These are phyloP conservation scores for Dalbergia cochinchinensis DNA, from an alignment of 306 rosid genomes.

Conservation along the genomic window DNA sequence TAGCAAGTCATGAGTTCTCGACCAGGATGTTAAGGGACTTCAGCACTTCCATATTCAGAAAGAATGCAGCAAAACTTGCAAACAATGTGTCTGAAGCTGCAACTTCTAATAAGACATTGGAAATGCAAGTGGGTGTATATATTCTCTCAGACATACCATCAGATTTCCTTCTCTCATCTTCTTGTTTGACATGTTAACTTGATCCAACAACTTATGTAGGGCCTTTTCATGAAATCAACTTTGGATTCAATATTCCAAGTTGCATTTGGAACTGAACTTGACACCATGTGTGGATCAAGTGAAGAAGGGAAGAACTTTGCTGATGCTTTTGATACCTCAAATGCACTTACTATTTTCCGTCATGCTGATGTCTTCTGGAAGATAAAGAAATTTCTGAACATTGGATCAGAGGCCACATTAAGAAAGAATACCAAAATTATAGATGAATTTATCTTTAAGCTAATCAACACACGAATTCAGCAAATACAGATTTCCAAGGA, in stretches of 20 bases:
- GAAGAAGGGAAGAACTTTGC: constrained; percentile 75
- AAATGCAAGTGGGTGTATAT: constrained; percentile 65
- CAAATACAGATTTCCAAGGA: constrained; percentile 55
- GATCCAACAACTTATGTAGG: constrained; percentile 49
- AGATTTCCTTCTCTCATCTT: constrained; percentile 25
- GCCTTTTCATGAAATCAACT: constrained; percentile 67
- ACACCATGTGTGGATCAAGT: constrained; percentile 82
- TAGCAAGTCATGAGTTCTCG: constrained; percentile 80
- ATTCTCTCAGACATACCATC: constrained; percentile 14
- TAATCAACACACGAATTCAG: constrained; percentile 60
- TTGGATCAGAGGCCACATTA: constrained; percentile 72
- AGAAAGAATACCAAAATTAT: constrained; percentile 51
- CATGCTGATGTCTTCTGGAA: constrained; percentile 77
- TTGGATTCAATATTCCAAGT: constrained; percentile 82
- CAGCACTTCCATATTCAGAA: constrained; percentile 63
- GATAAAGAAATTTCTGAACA: constrained; percentile 72
- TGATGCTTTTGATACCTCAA: constrained; percentile 70
- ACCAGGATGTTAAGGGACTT: constrained; percentile 72
- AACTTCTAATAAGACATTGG: constrained; percentile 51
- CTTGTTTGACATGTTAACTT: constrained; percentile 10
- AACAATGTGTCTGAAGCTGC: constrained; percentile 67
- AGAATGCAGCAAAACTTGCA: constrained; percentile 74
- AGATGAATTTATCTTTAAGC: constrained; percentile 63
- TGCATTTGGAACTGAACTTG: constrained; percentile 79
- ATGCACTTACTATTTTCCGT: constrained; percentile 64